A percentile compares a stretch with the other conserved stretches of the same genome.
Conservation (phyloP, 345 rosid species). For the Physaria fendleri region DNA sequence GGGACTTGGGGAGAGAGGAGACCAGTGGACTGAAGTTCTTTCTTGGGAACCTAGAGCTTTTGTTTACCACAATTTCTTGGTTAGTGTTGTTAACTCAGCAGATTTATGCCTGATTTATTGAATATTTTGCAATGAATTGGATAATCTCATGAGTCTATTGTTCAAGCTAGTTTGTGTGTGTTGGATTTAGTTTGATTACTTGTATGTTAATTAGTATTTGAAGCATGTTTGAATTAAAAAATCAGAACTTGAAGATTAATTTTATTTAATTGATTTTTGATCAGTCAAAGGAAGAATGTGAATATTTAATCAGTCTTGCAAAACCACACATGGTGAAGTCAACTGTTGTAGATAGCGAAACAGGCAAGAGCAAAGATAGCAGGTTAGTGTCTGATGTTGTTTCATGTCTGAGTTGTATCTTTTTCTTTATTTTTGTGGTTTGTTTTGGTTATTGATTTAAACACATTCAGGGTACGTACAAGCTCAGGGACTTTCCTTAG, state of each 20-base stretch:
- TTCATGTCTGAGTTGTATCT: not conserved
- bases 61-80: conserved; percentile 82
- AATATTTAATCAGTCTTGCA: conserved; percentile 74
- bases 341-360: conserved; percentile 75
- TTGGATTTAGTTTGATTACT: not conserved
- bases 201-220: not conserved
- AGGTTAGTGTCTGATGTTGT: conserved; percentile 39
- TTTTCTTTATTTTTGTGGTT: not conserved
- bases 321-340: conserved; percentile 84
- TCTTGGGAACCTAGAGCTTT: conserved; percentile 94
- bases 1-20: conserved; percentile 55
- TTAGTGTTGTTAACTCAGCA: conserved; percentile 21
- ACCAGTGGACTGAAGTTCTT: conserved; percentile 83
- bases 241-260: not conserved
- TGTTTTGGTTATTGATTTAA: not conserved
- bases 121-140: not conserved
- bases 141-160: not conserved
- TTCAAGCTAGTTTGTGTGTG: not conserved
- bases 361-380: conserved; percentile 86
- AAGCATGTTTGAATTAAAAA: conserved; percentile 6
- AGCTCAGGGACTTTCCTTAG: conserved; percentile 85
- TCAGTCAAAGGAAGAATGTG: conserved; percentile 87
- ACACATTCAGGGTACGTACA: conserved; percentile 65
- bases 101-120: not conserved
- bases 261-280: conserved; percentile 8